Conservation (phyloP, 2,329 filamentous ascomycete genomes). For the Sporothrix pallida region DNA sequence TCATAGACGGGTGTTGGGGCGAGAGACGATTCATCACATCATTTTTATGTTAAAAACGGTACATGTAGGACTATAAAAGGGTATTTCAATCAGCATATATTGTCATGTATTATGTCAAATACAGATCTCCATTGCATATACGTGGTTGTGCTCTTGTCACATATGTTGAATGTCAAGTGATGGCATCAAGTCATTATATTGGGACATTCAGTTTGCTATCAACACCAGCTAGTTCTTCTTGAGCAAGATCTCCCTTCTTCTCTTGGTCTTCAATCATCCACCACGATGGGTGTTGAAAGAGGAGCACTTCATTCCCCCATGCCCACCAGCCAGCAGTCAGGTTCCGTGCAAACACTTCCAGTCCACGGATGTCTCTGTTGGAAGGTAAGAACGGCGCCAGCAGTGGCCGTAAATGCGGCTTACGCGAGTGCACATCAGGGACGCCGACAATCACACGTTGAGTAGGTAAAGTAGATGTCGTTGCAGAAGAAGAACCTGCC, state of each 20-base stretch:
- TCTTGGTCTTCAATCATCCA: slow-evolving; percentile 29
- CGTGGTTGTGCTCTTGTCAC: neutral
- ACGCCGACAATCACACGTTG: slow-evolving; percentile 70
- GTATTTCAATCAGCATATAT: slow-evolving; percentile 18
- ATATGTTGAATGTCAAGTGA: neutral
- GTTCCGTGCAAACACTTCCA: slow-evolving; percentile 80
- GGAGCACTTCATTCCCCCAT: slow-evolving; percentile 76
- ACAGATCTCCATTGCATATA: slow-evolving; percentile 26
- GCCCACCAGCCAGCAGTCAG: slow-evolving; percentile 77
- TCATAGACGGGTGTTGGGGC: slow-evolving; percentile 29
- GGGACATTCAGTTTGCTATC: neutral
- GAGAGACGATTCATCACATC: neutral
- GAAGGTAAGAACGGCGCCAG: slow-evolving; percentile 50
- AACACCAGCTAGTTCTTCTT: neutral
- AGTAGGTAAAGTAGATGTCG: neutral
- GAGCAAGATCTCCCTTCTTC: neutral
- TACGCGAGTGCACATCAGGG: slow-evolving; percentile 78
- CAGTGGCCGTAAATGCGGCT: slow-evolving; percentile 70
- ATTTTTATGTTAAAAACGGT: neutral
- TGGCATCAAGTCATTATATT: neutral
- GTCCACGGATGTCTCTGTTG: slow-evolving; percentile 61
- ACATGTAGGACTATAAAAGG: slow-evolving; percentile 32
- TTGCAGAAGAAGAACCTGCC: slow-evolving; percentile 45
- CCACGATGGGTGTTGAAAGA: slow-evolving; percentile 62
- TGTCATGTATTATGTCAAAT: slow-evolving; percentile 23